Conservation (phyloP, 257 asterid genomes). For the Osmanthus fragrans region DNA sequence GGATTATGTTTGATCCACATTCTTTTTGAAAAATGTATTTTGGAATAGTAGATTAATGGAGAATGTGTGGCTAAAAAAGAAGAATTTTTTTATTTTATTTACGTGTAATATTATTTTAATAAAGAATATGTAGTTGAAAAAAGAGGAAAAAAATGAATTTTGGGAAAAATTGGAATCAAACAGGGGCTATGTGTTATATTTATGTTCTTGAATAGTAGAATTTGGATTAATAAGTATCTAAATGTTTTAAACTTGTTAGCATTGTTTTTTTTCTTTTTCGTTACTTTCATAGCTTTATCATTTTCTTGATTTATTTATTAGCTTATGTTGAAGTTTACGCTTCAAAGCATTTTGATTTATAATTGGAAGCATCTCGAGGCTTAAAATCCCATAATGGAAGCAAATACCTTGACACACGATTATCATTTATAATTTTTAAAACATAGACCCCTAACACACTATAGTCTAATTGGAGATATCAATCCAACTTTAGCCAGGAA, state of each 20-base stretch:
- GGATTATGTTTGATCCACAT: too few relatives aligned
- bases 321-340: background rate
- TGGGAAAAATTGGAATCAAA: too few relatives aligned
- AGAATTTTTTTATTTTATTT: too few relatives aligned
- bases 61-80: too few relatives aligned
- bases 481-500: background rate
- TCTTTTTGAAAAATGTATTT: too few relatives aligned
- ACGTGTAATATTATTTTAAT: too few relatives aligned
- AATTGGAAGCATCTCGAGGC: background rate
- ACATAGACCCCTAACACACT: background rate
- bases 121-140: too few relatives aligned
- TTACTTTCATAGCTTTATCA: background rate
- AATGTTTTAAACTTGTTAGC: background rate
- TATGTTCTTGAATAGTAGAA: background rate
- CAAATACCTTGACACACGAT: background rate
- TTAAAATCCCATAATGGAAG: background rate
- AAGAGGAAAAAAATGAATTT: too few relatives aligned
- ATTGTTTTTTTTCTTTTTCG: too few relatives aligned
- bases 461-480: background rate
- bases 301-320: background rate
- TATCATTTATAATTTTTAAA: background rate
- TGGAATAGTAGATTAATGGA: too few relatives aligned
- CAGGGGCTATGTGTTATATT: background rate
- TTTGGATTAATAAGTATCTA: background rate
- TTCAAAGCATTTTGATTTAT: background rate